These are phyloP conservation scores for Ambrosiella xylebori DNA, from an alignment of 2,329 filamentous ascomycete genomes.

Conservation along the genomic window DNA sequence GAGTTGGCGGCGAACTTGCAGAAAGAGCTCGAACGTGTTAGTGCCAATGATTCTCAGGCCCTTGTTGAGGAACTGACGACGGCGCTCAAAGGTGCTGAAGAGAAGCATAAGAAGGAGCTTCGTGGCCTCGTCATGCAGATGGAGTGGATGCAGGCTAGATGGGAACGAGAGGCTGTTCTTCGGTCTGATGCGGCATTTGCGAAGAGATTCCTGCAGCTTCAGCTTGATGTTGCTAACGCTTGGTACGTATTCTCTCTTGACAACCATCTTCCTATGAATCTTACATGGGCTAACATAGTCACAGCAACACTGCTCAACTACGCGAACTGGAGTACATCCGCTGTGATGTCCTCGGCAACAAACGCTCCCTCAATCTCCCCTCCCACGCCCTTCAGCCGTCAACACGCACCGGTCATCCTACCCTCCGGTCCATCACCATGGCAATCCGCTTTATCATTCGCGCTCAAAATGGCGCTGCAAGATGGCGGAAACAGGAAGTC, in stretches of 20 bases:
- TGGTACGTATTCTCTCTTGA: slow-evolving; percentile 45
- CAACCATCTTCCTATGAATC: not conserved
- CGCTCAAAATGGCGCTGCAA: slow-evolving; percentile 27
- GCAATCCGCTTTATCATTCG: slow-evolving; percentile 37
- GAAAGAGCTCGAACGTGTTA: slow-evolving; percentile 16
- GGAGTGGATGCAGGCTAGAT: slow-evolving; percentile 70
- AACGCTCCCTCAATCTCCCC: slow-evolving; percentile 16
- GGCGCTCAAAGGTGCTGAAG: slow-evolving; percentile 30
- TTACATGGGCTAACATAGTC: slow-evolving; percentile 7
- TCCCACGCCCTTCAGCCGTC: slow-evolving; percentile 9
- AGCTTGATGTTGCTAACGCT: slow-evolving; percentile 68
- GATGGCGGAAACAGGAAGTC: slow-evolving; percentile 35
- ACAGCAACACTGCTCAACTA: slow-evolving; percentile 82
- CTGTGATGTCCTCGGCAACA: slow-evolving; percentile 23
- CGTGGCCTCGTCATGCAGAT: slow-evolving; percentile 78
- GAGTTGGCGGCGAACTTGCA: slow-evolving; percentile 1
- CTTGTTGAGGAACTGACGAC: slow-evolving; percentile 20
- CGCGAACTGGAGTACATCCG: slow-evolving; percentile 69
- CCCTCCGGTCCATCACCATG: slow-evolving; percentile 28
- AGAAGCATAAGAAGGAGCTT: slow-evolving; percentile 56
- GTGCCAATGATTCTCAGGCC: slow-evolving; percentile 14
- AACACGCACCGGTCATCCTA: slow-evolving; percentile 13
- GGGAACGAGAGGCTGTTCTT: slow-evolving; percentile 64
- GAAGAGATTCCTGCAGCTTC: slow-evolving; percentile 66
- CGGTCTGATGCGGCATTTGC: slow-evolving; percentile 67